Evolutionary conservation across 768 basidiomycete species (phyloP), one percentile per base, ranked within the genome.

Genomic region (Artomyces pyxidatus): DNA sequence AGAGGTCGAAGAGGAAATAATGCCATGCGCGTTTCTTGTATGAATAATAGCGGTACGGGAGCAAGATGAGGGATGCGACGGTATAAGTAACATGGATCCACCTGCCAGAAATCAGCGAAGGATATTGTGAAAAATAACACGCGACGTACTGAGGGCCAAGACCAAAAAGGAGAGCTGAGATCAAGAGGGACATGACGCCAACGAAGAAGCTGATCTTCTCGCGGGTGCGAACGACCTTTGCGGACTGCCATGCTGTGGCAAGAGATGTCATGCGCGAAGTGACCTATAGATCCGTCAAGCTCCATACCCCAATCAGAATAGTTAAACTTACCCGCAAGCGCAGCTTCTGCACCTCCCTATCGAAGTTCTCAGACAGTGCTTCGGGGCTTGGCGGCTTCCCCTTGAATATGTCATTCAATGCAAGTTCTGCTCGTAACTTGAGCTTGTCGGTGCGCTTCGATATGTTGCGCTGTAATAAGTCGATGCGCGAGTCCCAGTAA

Each of bases 21-120:
- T 96, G 93, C 83, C 88, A 98, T 6, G 79, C 76, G 48, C 90
- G 87, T 63, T 86, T 82, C 76, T 96, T 96, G 76, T 97, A 98
- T 21, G 67, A 76, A 67, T 86, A 96, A 6, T 73, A 76, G 32
- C 95, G 87, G 10, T 85, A 68, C 1, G 94, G 92, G 6, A 96
- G 77, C 44, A 95, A 83, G 62, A 83, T 85, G 29, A 81, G 65
- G 21, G 78, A 77, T 62, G 87, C 88, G 0, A 82, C 60, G 1
- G 92, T 91, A 65, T 97, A 97, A 5, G 83, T 76, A 12, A 93
- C 73, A 49, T 95, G 94, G 19, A 95, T 75, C 84, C 88, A 95
- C 68, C 87, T 88, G 56, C 4, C 39, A 38, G 14, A n/a, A 47
- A 53, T 40, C 45, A 52, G 57, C 26, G 54, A 49, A 60, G 17